These are phyloP conservation scores for Calycina herbarum DNA, from an alignment of 2,329 filamentous ascomycete species.

Conservation along the genomic window DNA sequence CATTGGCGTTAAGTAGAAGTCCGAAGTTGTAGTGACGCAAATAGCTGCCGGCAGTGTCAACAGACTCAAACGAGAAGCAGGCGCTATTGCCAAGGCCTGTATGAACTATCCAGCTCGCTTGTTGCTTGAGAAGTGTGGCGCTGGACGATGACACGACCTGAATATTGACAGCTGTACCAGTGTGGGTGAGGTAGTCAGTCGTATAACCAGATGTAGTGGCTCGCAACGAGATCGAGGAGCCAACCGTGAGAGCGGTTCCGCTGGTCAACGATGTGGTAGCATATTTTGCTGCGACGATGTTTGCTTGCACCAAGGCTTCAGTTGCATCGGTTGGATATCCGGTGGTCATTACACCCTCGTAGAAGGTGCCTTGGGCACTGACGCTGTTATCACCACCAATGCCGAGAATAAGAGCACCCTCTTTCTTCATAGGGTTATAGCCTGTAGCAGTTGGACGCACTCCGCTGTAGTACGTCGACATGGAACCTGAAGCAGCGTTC, in stretches of 20 bases:
- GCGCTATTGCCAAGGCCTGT: constrained; percentile 55
- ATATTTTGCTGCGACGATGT: constrained; percentile 62
- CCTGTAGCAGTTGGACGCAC: constrained; percentile 50
- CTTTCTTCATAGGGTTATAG: constrained; percentile 61
- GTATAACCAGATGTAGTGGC: constrained; percentile 56
- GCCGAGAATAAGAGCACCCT: constrained; percentile 67
- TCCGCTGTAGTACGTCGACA: constrained; percentile 61
- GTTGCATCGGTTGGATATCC: constrained; percentile 61
- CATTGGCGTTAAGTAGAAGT: constrained; percentile 50
- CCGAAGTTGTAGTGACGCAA: constrained; percentile 56
- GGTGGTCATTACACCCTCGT: constrained; percentile 64
- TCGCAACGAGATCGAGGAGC: constrained; percentile 53
- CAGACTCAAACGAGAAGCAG: constrained; percentile 62
- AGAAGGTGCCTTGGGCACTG: constrained; percentile 63
- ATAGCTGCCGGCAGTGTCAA: constrained; percentile 57
- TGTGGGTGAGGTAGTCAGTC: constrained; percentile 56
- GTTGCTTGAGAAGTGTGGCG: constrained; percentile 48
- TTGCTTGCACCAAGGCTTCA: constrained; percentile 58
- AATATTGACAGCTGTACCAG: constrained; percentile 50
- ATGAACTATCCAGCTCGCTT: constrained; percentile 54
- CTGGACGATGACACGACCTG: constrained; percentile 55
- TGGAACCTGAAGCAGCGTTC: constrained; percentile 52
- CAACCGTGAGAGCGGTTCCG: constrained; percentile 49
- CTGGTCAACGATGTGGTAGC: constrained; percentile 48
- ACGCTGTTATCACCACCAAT: constrained; percentile 61